phyloP scores from a whole-genome alignment of 1,284 basidiomycete species.

The Ganoderma meredithae region DNA sequence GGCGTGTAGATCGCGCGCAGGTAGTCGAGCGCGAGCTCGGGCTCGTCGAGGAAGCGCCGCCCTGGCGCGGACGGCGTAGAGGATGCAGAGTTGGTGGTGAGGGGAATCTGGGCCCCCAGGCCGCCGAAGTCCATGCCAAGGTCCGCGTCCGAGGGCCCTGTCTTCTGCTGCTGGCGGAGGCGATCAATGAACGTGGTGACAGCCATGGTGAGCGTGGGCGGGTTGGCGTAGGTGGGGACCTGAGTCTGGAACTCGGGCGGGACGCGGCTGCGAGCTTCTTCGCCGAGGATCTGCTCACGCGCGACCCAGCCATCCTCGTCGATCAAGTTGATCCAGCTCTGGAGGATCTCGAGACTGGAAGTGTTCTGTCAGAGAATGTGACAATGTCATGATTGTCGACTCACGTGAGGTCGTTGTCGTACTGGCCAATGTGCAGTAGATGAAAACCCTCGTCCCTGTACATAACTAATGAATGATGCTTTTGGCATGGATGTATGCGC shows the following conservation, averaged over 20 bases:
- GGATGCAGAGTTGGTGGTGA: conserved; percentile 39
- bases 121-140: conserved; percentile 69
- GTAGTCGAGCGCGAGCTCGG: conserved; percentile 69
- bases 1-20: conserved; percentile 84
- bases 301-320: conserved; percentile 96
- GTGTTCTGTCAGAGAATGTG: background rate
- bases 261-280: conserved; percentile 92
- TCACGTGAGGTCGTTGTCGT: conserved; percentile 91
- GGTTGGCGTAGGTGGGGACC: conserved; percentile 93
- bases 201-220: conserved; percentile 92
- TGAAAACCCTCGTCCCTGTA: conserved; percentile 96
- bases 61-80: conserved; percentile 38
- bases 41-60: conserved; percentile 61
- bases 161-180: conserved; percentile 53
- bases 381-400: conserved; percentile 9
- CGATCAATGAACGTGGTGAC: conserved; percentile 88
- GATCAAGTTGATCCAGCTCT: conserved; percentile 89
- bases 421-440: conserved; percentile 86
- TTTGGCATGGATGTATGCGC: conserved; percentile 12
- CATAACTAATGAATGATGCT: conserved; percentile 9
- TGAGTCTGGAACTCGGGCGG: conserved; percentile 91
- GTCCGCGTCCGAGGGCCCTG: conserved; percentile 61
- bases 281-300: conserved; percentile 93
- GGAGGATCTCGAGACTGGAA: conserved; percentile 83
- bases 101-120: conserved; percentile 53